Conservation (phyloP, 1,284 basidiomycete species). For the Sporisorium sorghi region DNA sequence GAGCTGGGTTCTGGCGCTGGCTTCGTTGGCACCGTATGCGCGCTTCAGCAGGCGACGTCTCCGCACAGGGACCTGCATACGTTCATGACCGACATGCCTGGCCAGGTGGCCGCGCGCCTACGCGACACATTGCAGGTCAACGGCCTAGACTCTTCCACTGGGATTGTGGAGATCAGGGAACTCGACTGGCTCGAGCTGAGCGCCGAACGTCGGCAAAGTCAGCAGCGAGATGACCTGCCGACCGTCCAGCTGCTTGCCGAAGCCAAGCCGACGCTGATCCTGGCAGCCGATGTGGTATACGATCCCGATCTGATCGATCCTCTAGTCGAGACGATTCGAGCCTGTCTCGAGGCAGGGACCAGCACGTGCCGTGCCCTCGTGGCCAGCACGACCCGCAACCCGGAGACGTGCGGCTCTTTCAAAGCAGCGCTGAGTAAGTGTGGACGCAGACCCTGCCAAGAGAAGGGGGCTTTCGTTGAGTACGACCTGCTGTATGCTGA, state of each 20-base stretch:
- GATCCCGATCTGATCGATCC: constrained; percentile 50
- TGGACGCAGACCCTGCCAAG: neutral
- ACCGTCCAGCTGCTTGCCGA: constrained; percentile 35
- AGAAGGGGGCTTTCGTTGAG: neutral
- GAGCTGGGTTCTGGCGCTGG: constrained; percentile 57
- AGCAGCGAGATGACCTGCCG: constrained; percentile 42
- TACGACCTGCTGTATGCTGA: neutral
- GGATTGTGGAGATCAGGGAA: constrained; percentile 18
- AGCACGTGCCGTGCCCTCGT: constrained; percentile 36
- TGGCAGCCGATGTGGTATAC: constrained; percentile 55
- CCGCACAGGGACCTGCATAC: constrained; percentile 11
- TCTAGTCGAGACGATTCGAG: constrained; percentile 42
- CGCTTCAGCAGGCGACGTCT: constrained; percentile 21
- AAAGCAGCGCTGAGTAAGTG: constrained; percentile 35
- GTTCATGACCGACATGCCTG: constrained; percentile 48
- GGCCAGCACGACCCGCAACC: constrained; percentile 49
- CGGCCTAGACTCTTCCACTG: constrained; percentile 11
- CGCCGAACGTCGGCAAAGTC: constrained; percentile 42
- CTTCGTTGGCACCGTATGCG: constrained; percentile 46
- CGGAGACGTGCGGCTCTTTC: constrained; percentile 40
- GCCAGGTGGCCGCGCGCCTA: constrained; percentile 39
- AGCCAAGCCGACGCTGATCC: constrained; percentile 40
- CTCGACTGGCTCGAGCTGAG: constrained; percentile 53
- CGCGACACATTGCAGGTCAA: constrained; percentile 34
- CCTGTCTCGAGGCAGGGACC: constrained; percentile 25